These are phyloP conservation scores for Serendipita sp. DNA, from an alignment of 768 basidiomycete genomes.

Conservation along the genomic window DNA sequence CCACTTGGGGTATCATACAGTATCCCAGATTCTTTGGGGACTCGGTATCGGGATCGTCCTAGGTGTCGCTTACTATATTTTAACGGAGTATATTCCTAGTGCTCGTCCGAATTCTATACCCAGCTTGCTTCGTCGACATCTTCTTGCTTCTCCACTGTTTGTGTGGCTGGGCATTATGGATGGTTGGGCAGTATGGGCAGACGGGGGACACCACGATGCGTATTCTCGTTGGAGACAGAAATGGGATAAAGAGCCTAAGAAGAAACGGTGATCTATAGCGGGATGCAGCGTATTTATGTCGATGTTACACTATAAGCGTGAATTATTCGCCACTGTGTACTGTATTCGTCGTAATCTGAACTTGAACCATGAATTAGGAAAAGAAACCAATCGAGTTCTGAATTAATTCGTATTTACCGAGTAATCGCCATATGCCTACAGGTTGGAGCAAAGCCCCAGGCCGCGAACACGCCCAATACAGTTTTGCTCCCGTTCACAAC, in stretches of 20 bases:
- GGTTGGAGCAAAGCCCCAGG: no score
- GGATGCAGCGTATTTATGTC: no score
- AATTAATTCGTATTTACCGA: no score
- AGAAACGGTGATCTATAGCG: not conserved
- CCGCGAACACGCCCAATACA: no score
- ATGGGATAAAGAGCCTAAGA: constrained; percentile 8
- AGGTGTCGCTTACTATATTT: constrained; percentile 38
- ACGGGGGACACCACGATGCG: constrained; percentile 60
- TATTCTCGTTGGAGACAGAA: constrained; percentile 42
- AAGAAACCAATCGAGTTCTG: no score
- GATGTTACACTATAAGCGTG: no score
- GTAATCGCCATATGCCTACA: no score
- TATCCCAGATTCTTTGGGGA: constrained; percentile 64
- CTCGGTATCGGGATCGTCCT: constrained; percentile 42
- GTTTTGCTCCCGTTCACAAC: not conserved
- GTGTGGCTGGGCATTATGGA: constrained; percentile 60
- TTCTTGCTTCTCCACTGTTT: constrained; percentile 43
- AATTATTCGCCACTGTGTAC: no score
- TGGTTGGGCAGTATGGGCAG: constrained; percentile 67
- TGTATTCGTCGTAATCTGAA: no score
- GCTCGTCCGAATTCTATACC: constrained; percentile 33
- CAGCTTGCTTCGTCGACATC: constrained; percentile 24
- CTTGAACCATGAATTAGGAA: no score
- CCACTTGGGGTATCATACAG: constrained; percentile 56
- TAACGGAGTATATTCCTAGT: constrained; percentile 44